Evolutionary conservation across 768 basidiomycete genomes (phyloP), one percentile per base, ranked within the genome.

Genomic region (Mycena floridula): DNA sequence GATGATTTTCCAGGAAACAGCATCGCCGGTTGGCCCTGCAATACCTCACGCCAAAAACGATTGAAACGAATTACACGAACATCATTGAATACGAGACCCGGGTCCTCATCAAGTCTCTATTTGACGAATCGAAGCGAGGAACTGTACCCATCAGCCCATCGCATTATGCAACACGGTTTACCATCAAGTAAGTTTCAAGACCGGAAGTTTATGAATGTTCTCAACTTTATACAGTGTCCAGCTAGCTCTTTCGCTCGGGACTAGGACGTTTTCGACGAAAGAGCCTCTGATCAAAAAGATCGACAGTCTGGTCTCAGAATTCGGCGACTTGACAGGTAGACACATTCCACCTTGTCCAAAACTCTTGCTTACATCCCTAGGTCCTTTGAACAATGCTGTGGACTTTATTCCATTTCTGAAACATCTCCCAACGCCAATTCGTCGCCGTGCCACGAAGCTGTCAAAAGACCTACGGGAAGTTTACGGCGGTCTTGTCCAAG

Each of bases 401-500:
- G 58, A 59, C 25, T 59, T 59, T 23, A 39, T 58, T 4, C 26
- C 41, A 3, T 24, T 42, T 2, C 37, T 57, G 18, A 56, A 59
- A 45, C 41, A 42, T 22, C 36, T 58, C 20, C 52, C 52, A 1
- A 51, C 50, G 9, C 42, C 18, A 4, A 57, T 48, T 37, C 41
- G 45, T 2, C 25, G 45, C 24, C 50, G 56, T 2, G 58, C 49
- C 1, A 30, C 44, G 7, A 48, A 47, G n/a, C 45, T 57, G 2
- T 51, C 55, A 43, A 50, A 45, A 16, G 58, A 44, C 35, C 50
- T 63, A n/a, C 32, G 60, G 24, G 55, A 57, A 18, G 51, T 59
- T 3, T 66, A 64, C 44, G 60, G 64, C 7, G 50, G 50, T 11
- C 58, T 65, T 56, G 58, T 64, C 15, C 43, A 40, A 37, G 32